Percentiles rank a stretch among this genome's conserved stretches.
Evolutionary conservation across 2,329 filamentous ascomycete genomes (phyloP).

Genomic region (Podosphaera xanthii): DNA sequence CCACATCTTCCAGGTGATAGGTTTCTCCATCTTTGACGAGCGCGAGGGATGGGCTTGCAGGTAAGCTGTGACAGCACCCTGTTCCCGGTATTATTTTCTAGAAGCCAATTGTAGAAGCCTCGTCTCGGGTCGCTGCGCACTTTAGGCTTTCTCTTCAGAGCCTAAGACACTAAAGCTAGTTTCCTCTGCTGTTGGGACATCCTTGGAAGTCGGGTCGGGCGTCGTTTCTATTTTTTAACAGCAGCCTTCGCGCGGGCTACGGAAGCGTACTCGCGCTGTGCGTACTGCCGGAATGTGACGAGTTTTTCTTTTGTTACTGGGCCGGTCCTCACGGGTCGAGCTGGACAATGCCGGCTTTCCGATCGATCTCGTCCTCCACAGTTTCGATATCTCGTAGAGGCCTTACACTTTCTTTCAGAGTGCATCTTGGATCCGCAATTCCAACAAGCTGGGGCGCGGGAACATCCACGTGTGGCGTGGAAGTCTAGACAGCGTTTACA

Average conservation of each 20-base stretch:
- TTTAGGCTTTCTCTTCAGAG: too few relatives aligned
- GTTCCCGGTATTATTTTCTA: background rate
- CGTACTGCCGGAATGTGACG: too few relatives aligned
- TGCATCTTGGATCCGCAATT: too few relatives aligned
- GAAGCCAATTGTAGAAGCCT: background rate
- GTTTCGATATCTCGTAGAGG: too few relatives aligned
- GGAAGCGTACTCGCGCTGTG: background rate
- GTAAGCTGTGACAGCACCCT: background rate
- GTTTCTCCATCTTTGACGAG: too few relatives aligned
- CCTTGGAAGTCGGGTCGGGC: background rate
- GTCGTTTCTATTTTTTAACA: background rate
- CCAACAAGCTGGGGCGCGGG: background rate
- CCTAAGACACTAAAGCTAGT: background rate
- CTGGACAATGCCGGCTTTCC: too few relatives aligned
- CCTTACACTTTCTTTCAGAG: too few relatives aligned
- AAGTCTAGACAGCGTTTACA: background rate
- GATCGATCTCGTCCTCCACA: too few relatives aligned
- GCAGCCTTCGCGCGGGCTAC: background rate
- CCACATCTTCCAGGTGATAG: background rate
- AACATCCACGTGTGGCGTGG: background rate
- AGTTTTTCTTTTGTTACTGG: too few relatives aligned
- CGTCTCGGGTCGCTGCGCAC: background rate
- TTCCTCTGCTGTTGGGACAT: too few relatives aligned
- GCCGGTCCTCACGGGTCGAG: too few relatives aligned
- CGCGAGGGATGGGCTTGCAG: too few relatives aligned